These are phyloP conservation scores for Microbotryum violaceum DNA, from an alignment of 1,284 basidiomycete genomes.

Conservation along the genomic window DNA sequence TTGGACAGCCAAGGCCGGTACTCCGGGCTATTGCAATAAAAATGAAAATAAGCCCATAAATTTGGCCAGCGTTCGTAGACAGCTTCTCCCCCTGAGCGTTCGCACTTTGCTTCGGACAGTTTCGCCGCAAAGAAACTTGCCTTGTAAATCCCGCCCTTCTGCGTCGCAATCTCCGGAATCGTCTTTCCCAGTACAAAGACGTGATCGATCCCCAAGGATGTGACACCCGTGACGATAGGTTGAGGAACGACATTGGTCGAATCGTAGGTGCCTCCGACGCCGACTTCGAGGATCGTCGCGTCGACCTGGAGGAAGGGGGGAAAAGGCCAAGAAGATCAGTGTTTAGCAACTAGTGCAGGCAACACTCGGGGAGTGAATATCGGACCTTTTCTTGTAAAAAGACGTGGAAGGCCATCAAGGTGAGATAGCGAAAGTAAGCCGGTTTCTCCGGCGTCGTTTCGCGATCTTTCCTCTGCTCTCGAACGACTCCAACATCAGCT, in stretches of 20 bases:
- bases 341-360: not conserved
- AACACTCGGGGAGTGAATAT: not conserved
- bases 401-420: conserved; percentile 83
- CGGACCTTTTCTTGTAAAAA: conserved; percentile 66
- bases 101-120: too few relatives aligned
- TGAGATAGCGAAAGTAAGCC: conserved; percentile 89
- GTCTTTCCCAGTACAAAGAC: conserved; percentile 85
- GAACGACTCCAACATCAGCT: not conserved
- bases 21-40: conserved; percentile 52
- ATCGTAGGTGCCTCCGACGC: conserved; percentile 89
- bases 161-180: conserved; percentile 79
- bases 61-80: too few relatives aligned
- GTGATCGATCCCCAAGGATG: conserved; percentile 89
- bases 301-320: conserved; percentile 49
- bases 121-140: conserved; percentile 39
- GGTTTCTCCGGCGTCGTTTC: conserved; percentile 46
- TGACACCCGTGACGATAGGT: conserved; percentile 82
- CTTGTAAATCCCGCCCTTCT: conserved; percentile 98
- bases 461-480: conserved; percentile 1
- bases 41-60: not conserved
- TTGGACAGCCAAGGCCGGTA: conserved; percentile 73
- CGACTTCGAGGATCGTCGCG: conserved; percentile 92
- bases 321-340: too few relatives aligned
- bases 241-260: conserved; percentile 92
- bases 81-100: too few relatives aligned